phyloP scores from a whole-genome alignment of 1,284 basidiomycete species.

The Papiliotrema laurentii region DNA sequence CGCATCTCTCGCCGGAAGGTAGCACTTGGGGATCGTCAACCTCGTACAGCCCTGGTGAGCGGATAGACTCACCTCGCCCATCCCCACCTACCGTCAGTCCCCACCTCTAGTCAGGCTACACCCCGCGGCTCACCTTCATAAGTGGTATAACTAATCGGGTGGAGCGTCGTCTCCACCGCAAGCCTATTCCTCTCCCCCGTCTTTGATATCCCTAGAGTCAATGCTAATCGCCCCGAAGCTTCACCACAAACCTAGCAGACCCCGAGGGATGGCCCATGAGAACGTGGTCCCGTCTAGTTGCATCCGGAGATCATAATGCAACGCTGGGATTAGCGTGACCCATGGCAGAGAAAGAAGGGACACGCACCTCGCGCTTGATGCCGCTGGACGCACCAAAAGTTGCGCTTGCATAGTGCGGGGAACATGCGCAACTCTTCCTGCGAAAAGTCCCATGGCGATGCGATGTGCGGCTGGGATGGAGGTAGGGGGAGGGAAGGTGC shows the following conservation, averaged over 20 bases:
- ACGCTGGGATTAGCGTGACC: slow-evolving; percentile 15
- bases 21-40: too few species aligned
- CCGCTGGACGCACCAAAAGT: slow-evolving; percentile 42
- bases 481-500: too few species aligned
- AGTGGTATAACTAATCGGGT: slow-evolving; percentile 32
- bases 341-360: not conserved
- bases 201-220: slow-evolving; percentile 23
- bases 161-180: slow-evolving; percentile 36
- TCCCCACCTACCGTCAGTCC: slow-evolving; percentile 12
- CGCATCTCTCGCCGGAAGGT: slow-evolving; percentile 22
- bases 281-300: slow-evolving; percentile 30
- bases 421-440: slow-evolving; percentile 22
- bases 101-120: not conserved
- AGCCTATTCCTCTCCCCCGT: slow-evolving; percentile 22
- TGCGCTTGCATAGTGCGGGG: slow-evolving; percentile 28
- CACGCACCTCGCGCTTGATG: slow-evolving; percentile 36
- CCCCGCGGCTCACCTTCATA: slow-evolving; percentile 22
- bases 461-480: too few species aligned
- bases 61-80: slow-evolving; percentile 15
- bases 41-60: too few species aligned
- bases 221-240: not conserved
- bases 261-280: slow-evolving; percentile 38
- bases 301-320: slow-evolving; percentile 40
- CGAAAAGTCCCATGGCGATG: slow-evolving; percentile 20
- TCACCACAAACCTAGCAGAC: slow-evolving; percentile 25